phyloP scores from a whole-genome alignment of 495 filamentous ascomycete genomes.

The Talaromyces thailandensis region DNA sequence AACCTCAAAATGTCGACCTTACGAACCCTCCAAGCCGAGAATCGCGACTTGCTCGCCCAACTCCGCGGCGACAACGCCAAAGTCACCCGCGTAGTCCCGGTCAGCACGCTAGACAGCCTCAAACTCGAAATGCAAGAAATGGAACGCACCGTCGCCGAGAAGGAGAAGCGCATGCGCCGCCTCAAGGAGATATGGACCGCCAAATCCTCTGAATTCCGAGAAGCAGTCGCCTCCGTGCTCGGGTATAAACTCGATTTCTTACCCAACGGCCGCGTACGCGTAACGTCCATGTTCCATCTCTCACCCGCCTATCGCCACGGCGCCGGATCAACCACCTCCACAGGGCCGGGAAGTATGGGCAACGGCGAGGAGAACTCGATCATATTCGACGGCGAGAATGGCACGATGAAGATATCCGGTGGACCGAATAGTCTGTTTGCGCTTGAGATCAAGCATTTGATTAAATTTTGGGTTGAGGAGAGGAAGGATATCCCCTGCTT shows the following conservation, averaged over 20 bases:
- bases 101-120: constrained; percentile 63
- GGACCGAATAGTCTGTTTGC: constrained; percentile 83
- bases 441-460: constrained; percentile 66
- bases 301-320: constrained; percentile 44
- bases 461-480: constrained; percentile 90
- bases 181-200: constrained; percentile 83
- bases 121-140: constrained; percentile 65
- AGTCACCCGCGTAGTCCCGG: constrained; percentile 52
- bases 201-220: constrained; percentile 87
- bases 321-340: constrained; percentile 23
- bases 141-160: constrained; percentile 62
- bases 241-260: constrained; percentile 92
- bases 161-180: constrained; percentile 74
- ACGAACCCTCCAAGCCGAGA: constrained; percentile 68
- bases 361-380: constrained; percentile 63
- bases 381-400: constrained; percentile 90
- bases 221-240: constrained; percentile 79
- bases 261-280: constrained; percentile 82
- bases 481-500: constrained; percentile 88
- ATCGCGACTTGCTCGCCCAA: constrained; percentile 68
- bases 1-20: constrained; percentile 75
- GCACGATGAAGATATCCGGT: constrained; percentile 94
- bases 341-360: constrained; percentile 49
- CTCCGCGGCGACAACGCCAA: constrained; percentile 44
- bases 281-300: constrained; percentile 71